These are phyloP conservation scores for Neurospora sp. DNA, from an alignment of 495 filamentous ascomycete species.

Conservation along the genomic window DNA sequence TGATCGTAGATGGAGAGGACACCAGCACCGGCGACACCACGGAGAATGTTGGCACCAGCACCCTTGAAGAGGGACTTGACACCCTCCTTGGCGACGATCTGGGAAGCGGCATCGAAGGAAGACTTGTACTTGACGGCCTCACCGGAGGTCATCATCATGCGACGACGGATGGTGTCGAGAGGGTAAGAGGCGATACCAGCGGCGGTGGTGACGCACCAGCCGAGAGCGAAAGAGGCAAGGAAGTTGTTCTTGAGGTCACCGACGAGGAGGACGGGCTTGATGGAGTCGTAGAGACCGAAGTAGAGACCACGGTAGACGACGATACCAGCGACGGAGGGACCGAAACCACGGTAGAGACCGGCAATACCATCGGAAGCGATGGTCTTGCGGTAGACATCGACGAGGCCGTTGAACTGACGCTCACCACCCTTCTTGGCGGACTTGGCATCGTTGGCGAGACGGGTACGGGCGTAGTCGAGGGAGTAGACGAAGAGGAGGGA, in stretches of 20 bases:
- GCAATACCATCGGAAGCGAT: slow-evolving; percentile 93
- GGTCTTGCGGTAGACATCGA: slow-evolving; percentile 99
- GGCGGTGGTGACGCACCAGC: slow-evolving; percentile 98
- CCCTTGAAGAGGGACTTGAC: slow-evolving; percentile 99
- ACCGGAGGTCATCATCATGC: slow-evolving; percentile 99
- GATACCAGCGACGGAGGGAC: slow-evolving; percentile 96
- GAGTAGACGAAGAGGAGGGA: slow-evolving; percentile 99
- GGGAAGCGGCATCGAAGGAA: slow-evolving; percentile 84
- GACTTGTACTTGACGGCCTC: slow-evolving; percentile 99
- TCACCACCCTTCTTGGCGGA: slow-evolving; percentile 90
- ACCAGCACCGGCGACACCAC: slow-evolving; percentile 99
- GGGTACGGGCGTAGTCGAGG: slow-evolving; percentile 99
- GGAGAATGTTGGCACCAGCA: slow-evolving; percentile 99
- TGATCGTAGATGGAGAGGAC: slow-evolving; percentile 99
- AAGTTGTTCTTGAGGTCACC: slow-evolving; percentile 94
- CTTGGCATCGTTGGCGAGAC: slow-evolving; percentile 99
- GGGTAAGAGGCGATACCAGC: slow-evolving; percentile 99
- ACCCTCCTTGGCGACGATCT: slow-evolving; percentile 97
- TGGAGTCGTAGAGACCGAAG: slow-evolving; percentile 99
- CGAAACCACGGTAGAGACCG: slow-evolving; percentile 99
- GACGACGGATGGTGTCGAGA: slow-evolving; percentile 98
- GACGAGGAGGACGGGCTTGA: slow-evolving; percentile 95
- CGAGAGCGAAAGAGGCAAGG: slow-evolving; percentile 96
- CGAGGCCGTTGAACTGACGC: slow-evolving; percentile 98
- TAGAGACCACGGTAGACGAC: slow-evolving; percentile 99